Conservation (phyloP, 148 eudicot genomes). For the Camellia granthamiana region DNA sequence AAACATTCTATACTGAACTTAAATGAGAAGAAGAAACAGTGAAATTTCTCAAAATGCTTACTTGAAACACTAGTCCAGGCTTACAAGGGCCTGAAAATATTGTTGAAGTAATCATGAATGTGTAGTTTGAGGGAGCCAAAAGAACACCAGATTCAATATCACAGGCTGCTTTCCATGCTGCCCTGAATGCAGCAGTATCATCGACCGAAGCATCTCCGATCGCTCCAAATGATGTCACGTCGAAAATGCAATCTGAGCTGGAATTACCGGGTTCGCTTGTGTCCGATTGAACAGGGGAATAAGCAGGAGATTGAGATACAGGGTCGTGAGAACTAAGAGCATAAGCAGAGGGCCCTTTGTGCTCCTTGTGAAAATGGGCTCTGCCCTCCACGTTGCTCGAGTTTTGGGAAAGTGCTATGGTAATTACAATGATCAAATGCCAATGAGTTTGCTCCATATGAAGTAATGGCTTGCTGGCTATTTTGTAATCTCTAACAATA, state of each 20-base stretch:
- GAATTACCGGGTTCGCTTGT: slow-evolving; percentile 21
- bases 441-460: slow-evolving; percentile 16
- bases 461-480: background rate
- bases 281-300: slow-evolving; percentile 43
- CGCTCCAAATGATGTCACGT: slow-evolving; percentile 75
- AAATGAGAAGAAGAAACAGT: background rate
- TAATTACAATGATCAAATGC: slow-evolving; percentile 13
- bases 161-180: slow-evolving; percentile 93
- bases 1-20: too few species aligned
- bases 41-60: slow-evolving; percentile 17
- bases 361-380: slow-evolving; percentile 46
- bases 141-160: slow-evolving; percentile 58
- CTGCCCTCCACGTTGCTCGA: slow-evolving; percentile 48
- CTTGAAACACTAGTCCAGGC: slow-evolving; percentile 80
- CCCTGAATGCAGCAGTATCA: slow-evolving; percentile 68
- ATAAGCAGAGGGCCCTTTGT: slow-evolving; percentile 22
- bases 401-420: slow-evolving; percentile 16
- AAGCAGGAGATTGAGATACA: slow-evolving; percentile 24
- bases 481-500: background rate
- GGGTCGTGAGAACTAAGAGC: background rate
- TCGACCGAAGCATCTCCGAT: slow-evolving; percentile 70
- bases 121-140: slow-evolving; percentile 45
- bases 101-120: slow-evolving; percentile 69
- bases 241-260: slow-evolving; percentile 48
- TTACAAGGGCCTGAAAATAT: slow-evolving; percentile 90